Base-by-base conservation (phyloP, 352 stramenopile species). In the Phytophthora meadii region DNA sequence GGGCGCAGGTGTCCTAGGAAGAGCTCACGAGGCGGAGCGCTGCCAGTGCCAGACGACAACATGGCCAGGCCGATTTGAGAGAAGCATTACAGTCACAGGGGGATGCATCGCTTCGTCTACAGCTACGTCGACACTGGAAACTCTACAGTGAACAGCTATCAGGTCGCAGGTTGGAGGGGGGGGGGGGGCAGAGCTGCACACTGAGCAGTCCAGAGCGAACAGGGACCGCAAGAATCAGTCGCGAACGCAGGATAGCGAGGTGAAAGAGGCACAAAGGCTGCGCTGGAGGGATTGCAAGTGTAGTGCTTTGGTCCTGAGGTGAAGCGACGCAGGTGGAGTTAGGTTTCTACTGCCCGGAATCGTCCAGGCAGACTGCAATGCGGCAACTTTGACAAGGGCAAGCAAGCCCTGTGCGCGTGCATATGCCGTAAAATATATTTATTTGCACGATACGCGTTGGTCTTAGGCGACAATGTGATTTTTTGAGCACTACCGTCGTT, bases 1-100 rank as follows among this genome's bases (percentile, higher is more conserved):
- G 32, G 30, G 67, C 75, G 68, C 76, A 88, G 40, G 79, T 69
- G 74, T 17, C 22, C 5, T 40, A 36, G 54, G 45, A 54, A 54
- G 32, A 63, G 40, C 34, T 36, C 5, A 34, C 15, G 28, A n/a
- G 12, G 25, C 30, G 48, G 27, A 36, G 50, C 40, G 51, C 27
- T 53, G 27, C 28, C 28, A 22, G 22, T 22, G 22, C 2, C 22
- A 8, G 46, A 15, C 15, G 49, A 27, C 30, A 7, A 24, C 12
- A 34, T n/a, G 34, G 15, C 8, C 22, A 22, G 1, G 22, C 22
- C 22, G 22, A 22, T 22, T 22, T 22, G 19, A 22, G 19, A 22
- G 19, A 1, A 22, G 22, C 22, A 22, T 22, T 22, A 22, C 45
- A 46, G 30, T 53, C 53, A 46, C 17, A 52, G 53, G 34, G 27